Evolutionary conservation across 2,329 filamentous ascomycete species (phyloP).

Genomic region (Berkeleyomyces rouxiae): DNA sequence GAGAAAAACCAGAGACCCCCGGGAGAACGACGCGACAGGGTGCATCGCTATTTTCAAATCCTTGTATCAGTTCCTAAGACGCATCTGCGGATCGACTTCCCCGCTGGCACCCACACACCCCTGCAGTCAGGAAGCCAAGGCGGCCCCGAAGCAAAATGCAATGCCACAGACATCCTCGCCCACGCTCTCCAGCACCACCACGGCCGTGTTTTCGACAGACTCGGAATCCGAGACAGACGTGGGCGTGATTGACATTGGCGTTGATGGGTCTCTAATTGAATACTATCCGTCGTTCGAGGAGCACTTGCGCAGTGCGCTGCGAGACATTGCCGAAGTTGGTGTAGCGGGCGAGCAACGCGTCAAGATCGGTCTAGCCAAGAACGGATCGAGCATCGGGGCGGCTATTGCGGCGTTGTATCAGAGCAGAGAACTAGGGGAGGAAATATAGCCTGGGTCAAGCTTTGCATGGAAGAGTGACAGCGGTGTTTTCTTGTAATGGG

Average conservation of each 20-base stretch:
- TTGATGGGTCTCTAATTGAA: conserved; percentile 56
- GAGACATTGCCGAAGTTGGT: conserved; percentile 45
- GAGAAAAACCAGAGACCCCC: not conserved
- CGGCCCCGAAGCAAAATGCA: not conserved
- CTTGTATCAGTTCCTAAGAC: not conserved
- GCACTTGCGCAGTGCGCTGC: conserved; percentile 45
- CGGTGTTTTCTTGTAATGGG: not conserved
- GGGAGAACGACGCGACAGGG: not conserved
- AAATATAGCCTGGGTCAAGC: not conserved
- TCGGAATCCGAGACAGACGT: conserved; percentile 17
- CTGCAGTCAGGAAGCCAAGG: not conserved
- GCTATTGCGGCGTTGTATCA: conserved; percentile 42
- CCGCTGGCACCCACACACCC: too few species aligned
- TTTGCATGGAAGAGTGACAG: not conserved
- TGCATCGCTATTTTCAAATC: not conserved
- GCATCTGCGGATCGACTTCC: not conserved
- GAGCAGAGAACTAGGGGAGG: not conserved
- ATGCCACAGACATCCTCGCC: not conserved
- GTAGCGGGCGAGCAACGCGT: conserved; percentile 44
- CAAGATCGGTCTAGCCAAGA: conserved; percentile 54
- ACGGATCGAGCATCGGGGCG: conserved; percentile 55
- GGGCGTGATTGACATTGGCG: conserved; percentile 46
- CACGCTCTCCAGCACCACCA: not conserved
- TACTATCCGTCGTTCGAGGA: conserved; percentile 56
- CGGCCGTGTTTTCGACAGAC: not conserved